Evolutionary conservation across 176 grass and related monocot genomes (phyloP).

Genomic region (Phoenix roebelenii): DNA sequence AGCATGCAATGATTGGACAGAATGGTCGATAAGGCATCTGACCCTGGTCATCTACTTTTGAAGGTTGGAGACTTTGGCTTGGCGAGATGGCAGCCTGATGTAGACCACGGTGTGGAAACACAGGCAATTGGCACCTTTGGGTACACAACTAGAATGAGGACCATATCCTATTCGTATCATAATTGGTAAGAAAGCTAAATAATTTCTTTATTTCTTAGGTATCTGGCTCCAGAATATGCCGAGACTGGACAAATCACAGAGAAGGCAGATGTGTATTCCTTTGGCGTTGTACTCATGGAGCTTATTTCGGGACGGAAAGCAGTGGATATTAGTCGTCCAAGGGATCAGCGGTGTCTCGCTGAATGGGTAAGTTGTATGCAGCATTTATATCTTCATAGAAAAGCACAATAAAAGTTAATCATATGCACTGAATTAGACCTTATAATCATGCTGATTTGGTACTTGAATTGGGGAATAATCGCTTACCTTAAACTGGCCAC

Average conservation of each 20-base stretch:
- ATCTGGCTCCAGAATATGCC: slow-evolving; percentile 85
- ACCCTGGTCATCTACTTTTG: background rate
- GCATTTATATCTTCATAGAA: too few relatives aligned
- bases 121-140: slow-evolving; percentile 96
- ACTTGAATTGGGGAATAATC: too few relatives aligned
- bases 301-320: slow-evolving; percentile 91
- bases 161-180: background rate
- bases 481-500: too few relatives aligned
- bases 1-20: too few relatives aligned
- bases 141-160: slow-evolving; percentile 25
- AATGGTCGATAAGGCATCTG: too few relatives aligned
- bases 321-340: slow-evolving; percentile 86
- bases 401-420: too few relatives aligned
- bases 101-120: slow-evolving; percentile 84
- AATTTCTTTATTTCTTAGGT: slow-evolving; percentile 24
- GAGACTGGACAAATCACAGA: slow-evolving; percentile 95
- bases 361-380: slow-evolving; percentile 66
- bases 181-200: background rate
- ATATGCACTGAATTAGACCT: too few relatives aligned
- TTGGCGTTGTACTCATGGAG: slow-evolving; percentile 89
- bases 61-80: slow-evolving; percentile 86
- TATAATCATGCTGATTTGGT: too few relatives aligned
- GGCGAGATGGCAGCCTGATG: slow-evolving; percentile 95
- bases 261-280: slow-evolving; percentile 94
- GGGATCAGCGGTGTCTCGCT: slow-evolving; percentile 87